phyloP scores from a whole-genome alignment of 257 asterid species.

The Nicotiana undulata region DNA sequence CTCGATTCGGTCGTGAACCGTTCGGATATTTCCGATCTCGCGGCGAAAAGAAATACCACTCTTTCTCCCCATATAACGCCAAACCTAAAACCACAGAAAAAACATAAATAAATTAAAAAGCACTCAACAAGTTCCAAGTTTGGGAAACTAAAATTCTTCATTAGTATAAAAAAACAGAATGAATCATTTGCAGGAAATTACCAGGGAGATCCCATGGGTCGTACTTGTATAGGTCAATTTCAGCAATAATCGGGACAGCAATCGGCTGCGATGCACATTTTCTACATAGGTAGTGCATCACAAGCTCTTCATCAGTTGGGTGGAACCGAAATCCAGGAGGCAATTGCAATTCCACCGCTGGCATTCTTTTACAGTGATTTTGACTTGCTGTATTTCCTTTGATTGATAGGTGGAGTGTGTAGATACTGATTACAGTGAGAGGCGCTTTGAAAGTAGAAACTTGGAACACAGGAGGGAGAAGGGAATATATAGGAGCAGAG shows the following conservation, averaged over 20 bases:
- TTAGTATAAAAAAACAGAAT: background rate
- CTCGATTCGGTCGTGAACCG: constrained; percentile 85
- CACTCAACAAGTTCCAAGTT: background rate
- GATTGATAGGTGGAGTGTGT: background rate
- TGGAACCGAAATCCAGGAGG: constrained; percentile 92
- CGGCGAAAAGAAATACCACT: constrained; percentile 89
- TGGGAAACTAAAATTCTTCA: background rate
- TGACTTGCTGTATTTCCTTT: background rate
- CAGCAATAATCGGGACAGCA: constrained; percentile 70
- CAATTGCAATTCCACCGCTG: constrained; percentile 48
- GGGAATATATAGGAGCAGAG: constrained; percentile 33
- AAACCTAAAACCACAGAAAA: constrained; percentile 27
- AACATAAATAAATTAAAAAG: background rate
- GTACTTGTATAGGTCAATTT: constrained; percentile 73
- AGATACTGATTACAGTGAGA: background rate
- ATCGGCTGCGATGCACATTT: constrained; percentile 62
- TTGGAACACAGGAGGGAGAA: constrained; percentile 25
- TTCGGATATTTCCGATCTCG: constrained; percentile 89
- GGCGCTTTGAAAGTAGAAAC: constrained; percentile 49
- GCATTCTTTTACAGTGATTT: background rate
- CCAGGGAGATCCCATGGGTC: constrained; percentile 91
- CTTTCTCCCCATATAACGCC: constrained; percentile 84
- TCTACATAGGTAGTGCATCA: constrained; percentile 66
- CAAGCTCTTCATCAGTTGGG: constrained; percentile 90
- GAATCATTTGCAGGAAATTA: constrained; percentile 11